Percentiles rank a stretch among this genome's conserved stretches.
These are phyloP conservation scores for Adansonia madagascariensis DNA, from an alignment of 441 rosid genomes.

Conservation along the genomic window DNA sequence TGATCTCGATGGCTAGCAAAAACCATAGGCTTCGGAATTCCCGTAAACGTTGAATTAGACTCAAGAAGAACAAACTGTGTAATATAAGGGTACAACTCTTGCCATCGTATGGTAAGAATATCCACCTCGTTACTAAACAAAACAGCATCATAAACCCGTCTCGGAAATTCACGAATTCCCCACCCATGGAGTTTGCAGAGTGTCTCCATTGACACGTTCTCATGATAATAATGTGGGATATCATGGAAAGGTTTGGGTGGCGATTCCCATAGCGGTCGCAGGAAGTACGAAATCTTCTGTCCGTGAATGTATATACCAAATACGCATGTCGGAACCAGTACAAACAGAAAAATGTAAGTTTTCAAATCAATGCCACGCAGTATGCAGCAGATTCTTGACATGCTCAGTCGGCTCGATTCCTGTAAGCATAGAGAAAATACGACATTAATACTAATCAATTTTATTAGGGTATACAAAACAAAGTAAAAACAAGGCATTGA, in stretches of 20 bases:
- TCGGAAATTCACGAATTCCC: constrained; percentile 77
- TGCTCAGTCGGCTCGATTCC: constrained; percentile 68
- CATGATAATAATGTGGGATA: constrained; percentile 83
- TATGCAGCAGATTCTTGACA: constrained; percentile 76
- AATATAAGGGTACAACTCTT: constrained; percentile 78
- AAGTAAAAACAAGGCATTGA: not conserved
- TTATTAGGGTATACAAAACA: not conserved
- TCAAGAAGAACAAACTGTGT: constrained; percentile 87
- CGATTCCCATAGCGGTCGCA: constrained; percentile 86
- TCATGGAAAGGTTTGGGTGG: constrained; percentile 81
- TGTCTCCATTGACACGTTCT: constrained; percentile 68
- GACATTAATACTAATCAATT: constrained; percentile 4
- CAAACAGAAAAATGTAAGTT: constrained; percentile 58
- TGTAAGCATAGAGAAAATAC: constrained; percentile 31
- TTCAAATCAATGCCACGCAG: constrained; percentile 72
- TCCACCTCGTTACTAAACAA: constrained; percentile 84
- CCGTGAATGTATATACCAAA: constrained; percentile 78
- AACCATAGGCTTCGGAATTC: constrained; percentile 63
- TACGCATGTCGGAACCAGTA: constrained; percentile 70
- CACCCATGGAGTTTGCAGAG: constrained; percentile 93
- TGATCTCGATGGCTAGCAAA: constrained; percentile 62
- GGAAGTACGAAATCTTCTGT: constrained; percentile 86
- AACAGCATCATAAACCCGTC: constrained; percentile 86
- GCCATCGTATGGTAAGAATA: constrained; percentile 75
- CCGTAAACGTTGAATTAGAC: constrained; percentile 86